Percentiles rank a stretch among this genome's conserved stretches.
Evolutionary conservation across 1,139 yeast genomes (phyloP).

Genomic region (Casaregolazyma lundiana): DNA sequence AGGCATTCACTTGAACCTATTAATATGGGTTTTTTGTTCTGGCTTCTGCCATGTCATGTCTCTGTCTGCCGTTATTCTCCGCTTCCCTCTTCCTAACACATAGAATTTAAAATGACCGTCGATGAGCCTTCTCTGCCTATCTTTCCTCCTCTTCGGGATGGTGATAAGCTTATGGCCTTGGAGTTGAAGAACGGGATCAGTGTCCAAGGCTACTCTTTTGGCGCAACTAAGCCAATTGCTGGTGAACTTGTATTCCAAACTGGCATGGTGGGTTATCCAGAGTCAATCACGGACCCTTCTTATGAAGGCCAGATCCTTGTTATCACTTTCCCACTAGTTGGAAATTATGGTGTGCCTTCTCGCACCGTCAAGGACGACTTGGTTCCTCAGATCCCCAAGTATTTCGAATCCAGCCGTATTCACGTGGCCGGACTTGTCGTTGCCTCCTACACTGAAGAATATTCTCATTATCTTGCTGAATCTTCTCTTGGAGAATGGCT

Average conservation of each 20-base stretch:
- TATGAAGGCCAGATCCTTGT: conserved; percentile 94
- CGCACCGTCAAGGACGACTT: conserved; percentile 70
- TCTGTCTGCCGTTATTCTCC: too few species aligned
- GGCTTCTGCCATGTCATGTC: too few species aligned
- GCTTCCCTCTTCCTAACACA: background rate
- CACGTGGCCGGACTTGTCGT: conserved; percentile 97
- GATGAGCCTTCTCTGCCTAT: conserved; percentile 49
- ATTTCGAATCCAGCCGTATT: conserved; percentile 86
- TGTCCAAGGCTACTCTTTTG: conserved; percentile 95
- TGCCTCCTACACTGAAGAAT: conserved; percentile 95
- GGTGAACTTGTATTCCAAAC: conserved; percentile 99
- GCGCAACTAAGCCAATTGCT: conserved; percentile 83
- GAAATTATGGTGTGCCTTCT: conserved; percentile 98
- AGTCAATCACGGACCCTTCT: conserved; percentile 97
- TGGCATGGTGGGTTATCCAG: conserved; percentile 97
- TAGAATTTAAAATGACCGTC: background rate
- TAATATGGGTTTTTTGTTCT: too few species aligned
- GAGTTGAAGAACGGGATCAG: conserved; percentile 88
- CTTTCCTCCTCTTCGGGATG: conserved; percentile 80
- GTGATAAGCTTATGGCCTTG: conserved; percentile 78
- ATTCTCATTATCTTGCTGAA: conserved; percentile 87
- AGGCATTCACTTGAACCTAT: too few species aligned
- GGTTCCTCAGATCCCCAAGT: conserved; percentile 74
- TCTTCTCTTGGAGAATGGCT: conserved; percentile 95
- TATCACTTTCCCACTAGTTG: conserved; percentile 94